Evolutionary conservation across 805 yeast genomes (phyloP).

Genomic region (Debaryomyces prosopidis): DNA sequence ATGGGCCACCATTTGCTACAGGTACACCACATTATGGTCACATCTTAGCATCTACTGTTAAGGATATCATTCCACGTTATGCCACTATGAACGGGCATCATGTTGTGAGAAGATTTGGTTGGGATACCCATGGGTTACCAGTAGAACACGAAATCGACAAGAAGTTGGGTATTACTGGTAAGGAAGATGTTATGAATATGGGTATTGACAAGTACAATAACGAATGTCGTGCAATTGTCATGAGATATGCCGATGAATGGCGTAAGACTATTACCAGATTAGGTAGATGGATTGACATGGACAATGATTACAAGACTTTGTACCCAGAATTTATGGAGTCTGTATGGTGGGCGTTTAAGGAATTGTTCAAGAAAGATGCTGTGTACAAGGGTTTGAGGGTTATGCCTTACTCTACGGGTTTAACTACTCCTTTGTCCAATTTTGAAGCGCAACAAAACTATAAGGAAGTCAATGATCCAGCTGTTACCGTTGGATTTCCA

Average conservation of each 20-base stretch:
- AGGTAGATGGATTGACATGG: constrained; percentile 99
- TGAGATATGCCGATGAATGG: constrained; percentile 97
- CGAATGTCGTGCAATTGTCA: constrained; percentile 95
- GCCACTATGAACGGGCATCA: constrained; percentile 97
- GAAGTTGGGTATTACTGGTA: constrained; percentile 88
- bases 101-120: constrained; percentile 97
- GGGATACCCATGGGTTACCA: constrained; percentile 99
- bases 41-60: constrained; percentile 92
- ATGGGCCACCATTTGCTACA: constrained; percentile 99
- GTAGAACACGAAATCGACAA: constrained; percentile 99
- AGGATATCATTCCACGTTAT: constrained; percentile 95
- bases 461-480: constrained; percentile 96
- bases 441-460: constrained; percentile 98
- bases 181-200: constrained; percentile 89
- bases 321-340: constrained; percentile 97
- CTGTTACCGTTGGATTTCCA: constrained; percentile 89
- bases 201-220: constrained; percentile 93
- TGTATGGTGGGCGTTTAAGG: constrained; percentile 98
- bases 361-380: constrained; percentile 77
- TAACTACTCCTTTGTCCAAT: constrained; percentile 93
- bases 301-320: constrained; percentile 95
- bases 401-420: constrained; percentile 98
- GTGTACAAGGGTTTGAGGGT: constrained; percentile 96
- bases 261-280: constrained; percentile 86
- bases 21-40: constrained; percentile 99